Base-by-base conservation (phyloP, 345 rosid genomes). In the Mallotus nudiflorus region DNA sequence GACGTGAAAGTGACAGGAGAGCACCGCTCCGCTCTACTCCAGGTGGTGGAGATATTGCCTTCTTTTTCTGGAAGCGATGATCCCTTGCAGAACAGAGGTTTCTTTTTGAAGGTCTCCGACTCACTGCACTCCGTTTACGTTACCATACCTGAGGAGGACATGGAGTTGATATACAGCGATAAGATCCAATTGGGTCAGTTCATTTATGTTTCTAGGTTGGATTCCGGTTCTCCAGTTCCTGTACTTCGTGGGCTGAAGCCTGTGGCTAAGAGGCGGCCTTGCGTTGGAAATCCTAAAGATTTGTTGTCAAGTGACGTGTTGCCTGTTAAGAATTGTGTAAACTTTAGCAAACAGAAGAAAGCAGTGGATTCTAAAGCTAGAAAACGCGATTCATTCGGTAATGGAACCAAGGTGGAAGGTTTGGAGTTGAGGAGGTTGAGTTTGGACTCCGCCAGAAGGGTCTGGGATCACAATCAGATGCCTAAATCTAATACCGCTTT, bases 61-160 rank as follows among this genome's bases (percentile, higher is more conserved):
- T 78, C 83, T 33, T 77, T 74, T 65, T 70, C 83, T 35, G 68
- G 64, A 20, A 31, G 48, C 10, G 84, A 80, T 25, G 65, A 83
- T 66, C 89, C 77, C 25, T 85, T 83, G 82, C 82, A 80, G 35
- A 82, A 73, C 75, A 79, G 73, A 28, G 77, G 81, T 5, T 86
- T 86, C 84, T 86, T 81, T 69, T 15, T 86, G 73, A 86, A 83
- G 72, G 80, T 86, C 64, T 83, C 89, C 9, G 89, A 86, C 71
- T 83, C 89, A 60, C 78, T 76, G 44, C 87, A 86, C 70, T 77
- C 83, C 12, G 81, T 85, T 49, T 83, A 83, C 73, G 87, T 83
- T 33, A 78, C 84, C 42, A 69, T 86, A 69, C 59, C 78, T 33
- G 60, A 75, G 18, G 75, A 71, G 4, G 84, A 80, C 48, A 65